A percentile compares a stretch with the other conserved stretches of the same genome.
These are phyloP conservation scores for Cryptococcus sp. DNA, from an alignment of 1,284 basidiomycete genomes.

Conservation along the genomic window DNA sequence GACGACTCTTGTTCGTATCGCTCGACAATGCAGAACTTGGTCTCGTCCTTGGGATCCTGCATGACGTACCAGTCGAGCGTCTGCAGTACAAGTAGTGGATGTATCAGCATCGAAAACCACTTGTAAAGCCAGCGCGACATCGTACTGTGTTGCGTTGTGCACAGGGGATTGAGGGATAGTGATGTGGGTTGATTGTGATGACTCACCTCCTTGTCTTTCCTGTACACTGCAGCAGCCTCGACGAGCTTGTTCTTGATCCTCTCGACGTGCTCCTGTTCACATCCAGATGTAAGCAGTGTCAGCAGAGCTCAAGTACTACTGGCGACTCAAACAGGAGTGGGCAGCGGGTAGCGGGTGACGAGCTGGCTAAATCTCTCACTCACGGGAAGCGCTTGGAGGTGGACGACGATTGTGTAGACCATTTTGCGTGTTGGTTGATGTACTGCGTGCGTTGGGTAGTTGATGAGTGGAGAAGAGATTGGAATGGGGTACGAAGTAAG, in stretches of 20 bases:
- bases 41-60: slow-evolving; percentile 51
- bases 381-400: slow-evolving; percentile 47
- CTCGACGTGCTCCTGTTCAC: slow-evolving; percentile 41
- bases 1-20: slow-evolving; percentile 50
- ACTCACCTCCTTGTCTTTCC: slow-evolving; percentile 48
- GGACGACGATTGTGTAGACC: slow-evolving; percentile 54
- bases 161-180: not conserved
- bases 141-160: not conserved
- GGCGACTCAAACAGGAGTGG: not conserved
- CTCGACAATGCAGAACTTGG: slow-evolving; percentile 54
- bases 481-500: too few relatives aligned
- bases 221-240: slow-evolving; percentile 50
- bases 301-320: not conserved
- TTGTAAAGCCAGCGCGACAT: not conserved
- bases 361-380: slow-evolving; percentile 17
- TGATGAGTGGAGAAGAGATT: too few relatives aligned
- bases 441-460: not conserved
- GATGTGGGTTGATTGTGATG: not conserved
- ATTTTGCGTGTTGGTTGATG: slow-evolving; percentile 29
- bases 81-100: slow-evolving; percentile 5
- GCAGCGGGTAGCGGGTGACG: not conserved
- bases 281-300: not conserved
- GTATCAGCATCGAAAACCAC: not conserved
- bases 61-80: slow-evolving; percentile 51
- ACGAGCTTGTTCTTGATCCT: slow-evolving; percentile 50